phyloP scores from a whole-genome alignment of 768 basidiomycete genomes.

The Auriscalpium orientale region DNA sequence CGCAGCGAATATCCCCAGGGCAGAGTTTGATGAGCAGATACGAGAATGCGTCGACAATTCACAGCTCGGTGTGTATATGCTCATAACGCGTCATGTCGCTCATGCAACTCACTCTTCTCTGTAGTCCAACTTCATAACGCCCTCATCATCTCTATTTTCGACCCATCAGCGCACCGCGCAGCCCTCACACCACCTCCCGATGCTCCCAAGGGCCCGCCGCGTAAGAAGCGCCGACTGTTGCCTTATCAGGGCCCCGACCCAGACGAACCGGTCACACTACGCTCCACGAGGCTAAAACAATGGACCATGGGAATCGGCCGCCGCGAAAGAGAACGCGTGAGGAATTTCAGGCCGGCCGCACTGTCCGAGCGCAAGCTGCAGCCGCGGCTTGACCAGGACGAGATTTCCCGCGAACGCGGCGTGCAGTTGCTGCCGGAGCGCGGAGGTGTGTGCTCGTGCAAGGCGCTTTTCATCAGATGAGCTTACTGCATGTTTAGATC shows the following conservation, averaged over 20 bases:
- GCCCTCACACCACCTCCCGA: conserved; percentile 61
- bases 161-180: conserved; percentile 66
- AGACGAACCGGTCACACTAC: conserved; percentile 43
- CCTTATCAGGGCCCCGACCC: conserved; percentile 65
- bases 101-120: not conserved
- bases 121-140: conserved; percentile 78
- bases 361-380: conserved; percentile 30
- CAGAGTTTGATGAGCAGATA: conserved; percentile 69
- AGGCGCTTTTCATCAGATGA: not conserved
- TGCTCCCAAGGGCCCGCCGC: conserved; percentile 51
- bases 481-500: conserved; percentile 33
- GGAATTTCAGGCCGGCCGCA: conserved; percentile 35
- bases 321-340: conserved; percentile 68
- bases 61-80: conserved; percentile 32
- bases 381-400: conserved; percentile 49
- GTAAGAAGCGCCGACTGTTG: conserved; percentile 59
- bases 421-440: conserved; percentile 58
- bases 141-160: conserved; percentile 75
- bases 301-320: conserved; percentile 70
- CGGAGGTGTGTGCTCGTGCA: conserved; percentile 40
- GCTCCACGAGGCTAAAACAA: conserved; percentile 60
- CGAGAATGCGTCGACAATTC: conserved; percentile 54
- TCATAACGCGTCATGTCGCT: not conserved
- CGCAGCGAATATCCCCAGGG: conserved; percentile 57
- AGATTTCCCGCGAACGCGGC: conserved; percentile 64